Conservation (phyloP, 2,329 filamentous ascomycete species). For the Aspergillus sergii region DNA sequence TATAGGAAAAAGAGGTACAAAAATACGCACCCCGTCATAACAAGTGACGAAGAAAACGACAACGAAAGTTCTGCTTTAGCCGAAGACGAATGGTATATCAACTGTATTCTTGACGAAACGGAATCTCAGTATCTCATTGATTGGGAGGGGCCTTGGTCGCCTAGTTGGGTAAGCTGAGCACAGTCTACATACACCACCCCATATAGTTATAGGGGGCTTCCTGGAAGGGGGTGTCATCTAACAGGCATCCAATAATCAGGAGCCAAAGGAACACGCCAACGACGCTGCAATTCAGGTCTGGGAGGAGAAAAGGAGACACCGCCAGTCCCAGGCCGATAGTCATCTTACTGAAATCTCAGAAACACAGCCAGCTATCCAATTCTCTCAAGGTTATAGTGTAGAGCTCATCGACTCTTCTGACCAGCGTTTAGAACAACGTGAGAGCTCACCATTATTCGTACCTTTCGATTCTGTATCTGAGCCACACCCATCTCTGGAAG, state of each 20-base stretch:
- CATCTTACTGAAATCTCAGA: slow-evolving; percentile 10
- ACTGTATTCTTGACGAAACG: slow-evolving; percentile 40
- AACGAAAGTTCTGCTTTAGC: slow-evolving; percentile 18
- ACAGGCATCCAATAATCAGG: slow-evolving; percentile 24
- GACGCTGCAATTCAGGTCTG: slow-evolving; percentile 32
- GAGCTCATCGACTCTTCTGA: slow-evolving; percentile 4
- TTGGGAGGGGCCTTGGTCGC: slow-evolving; percentile 40
- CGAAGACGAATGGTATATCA: slow-evolving; percentile 39
- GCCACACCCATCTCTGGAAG: slow-evolving; percentile 4
- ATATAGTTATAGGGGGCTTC: neutral
- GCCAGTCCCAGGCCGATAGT: slow-evolving; percentile 7
- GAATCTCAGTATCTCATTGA: slow-evolving; percentile 41
- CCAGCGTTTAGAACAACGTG: neutral
- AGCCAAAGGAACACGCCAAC: slow-evolving; percentile 40
- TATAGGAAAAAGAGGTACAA: slow-evolving; percentile 13
- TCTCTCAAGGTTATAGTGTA: slow-evolving; percentile 1
- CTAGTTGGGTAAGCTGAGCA: slow-evolving; percentile 40
- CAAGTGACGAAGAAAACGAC: slow-evolving; percentile 18
- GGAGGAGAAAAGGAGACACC: slow-evolving; percentile 29
- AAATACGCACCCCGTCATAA: slow-evolving; percentile 10
- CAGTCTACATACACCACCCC: neutral
- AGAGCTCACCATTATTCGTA: slow-evolving; percentile 24
- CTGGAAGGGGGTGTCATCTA: slow-evolving; percentile 8
- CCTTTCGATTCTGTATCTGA: slow-evolving; percentile 10
- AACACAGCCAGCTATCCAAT: neutral